A percentile compares a stretch with the other conserved stretches of the same genome.
Evolutionary conservation across 2,329 filamentous ascomycete genomes (phyloP).

Genomic region (Rasamsonia emersonii): DNA sequence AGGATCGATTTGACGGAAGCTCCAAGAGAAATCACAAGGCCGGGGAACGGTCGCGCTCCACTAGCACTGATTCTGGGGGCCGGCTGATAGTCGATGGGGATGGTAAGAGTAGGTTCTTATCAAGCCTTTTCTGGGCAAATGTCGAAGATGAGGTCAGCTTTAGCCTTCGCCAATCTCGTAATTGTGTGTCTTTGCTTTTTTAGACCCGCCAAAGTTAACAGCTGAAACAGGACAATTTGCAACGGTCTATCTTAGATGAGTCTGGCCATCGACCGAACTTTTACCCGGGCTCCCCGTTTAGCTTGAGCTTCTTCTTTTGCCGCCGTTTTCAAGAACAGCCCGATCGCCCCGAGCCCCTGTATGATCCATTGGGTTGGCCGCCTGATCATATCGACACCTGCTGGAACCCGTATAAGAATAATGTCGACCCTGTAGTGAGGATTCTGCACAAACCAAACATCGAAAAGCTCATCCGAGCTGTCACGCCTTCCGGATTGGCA

Average conservation of each 20-base stretch:
- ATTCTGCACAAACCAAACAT: constrained; percentile 7
- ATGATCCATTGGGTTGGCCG: constrained; percentile 1
- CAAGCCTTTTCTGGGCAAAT: constrained; percentile 5
- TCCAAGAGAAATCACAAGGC: neutral
- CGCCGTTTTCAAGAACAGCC: neutral
- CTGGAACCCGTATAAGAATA: constrained; percentile 11
- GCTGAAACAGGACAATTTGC: neutral
- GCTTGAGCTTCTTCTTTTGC: constrained; percentile 1
- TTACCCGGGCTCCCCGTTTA: neutral
- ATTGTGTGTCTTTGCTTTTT: too few relatives aligned
- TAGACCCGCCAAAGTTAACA: too few relatives aligned
- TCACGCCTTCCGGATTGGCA: constrained; percentile 3
- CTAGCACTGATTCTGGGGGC: neutral
- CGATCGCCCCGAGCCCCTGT: neutral
- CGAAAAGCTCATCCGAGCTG: constrained; percentile 3
- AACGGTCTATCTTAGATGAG: neutral
- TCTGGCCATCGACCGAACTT: neutral
- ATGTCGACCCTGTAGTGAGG: constrained; percentile 9
- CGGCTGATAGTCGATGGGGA: neutral
- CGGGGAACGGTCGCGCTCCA: neutral
- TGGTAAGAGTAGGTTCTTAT: constrained; percentile 4
- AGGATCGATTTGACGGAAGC: neutral
- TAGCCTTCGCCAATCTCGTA: neutral
- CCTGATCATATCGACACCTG: constrained; percentile 4
- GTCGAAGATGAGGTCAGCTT: constrained; percentile 5